Conservation (phyloP, 2,329 filamentous ascomycete species). For the Colletotrichum gigasporum region DNA sequence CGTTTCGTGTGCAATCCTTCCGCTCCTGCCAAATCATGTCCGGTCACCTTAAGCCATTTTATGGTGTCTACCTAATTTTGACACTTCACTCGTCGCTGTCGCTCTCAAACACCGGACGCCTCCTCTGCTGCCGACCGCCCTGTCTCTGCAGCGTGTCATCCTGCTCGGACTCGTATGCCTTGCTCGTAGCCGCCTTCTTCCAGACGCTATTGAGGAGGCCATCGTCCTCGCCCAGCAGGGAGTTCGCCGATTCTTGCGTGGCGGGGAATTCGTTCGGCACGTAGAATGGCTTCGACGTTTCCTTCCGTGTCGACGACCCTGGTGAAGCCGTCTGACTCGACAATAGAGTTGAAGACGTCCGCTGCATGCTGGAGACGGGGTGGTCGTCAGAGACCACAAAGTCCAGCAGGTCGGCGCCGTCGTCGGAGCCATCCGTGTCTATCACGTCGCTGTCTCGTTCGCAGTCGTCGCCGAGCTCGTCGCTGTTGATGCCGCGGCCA, state of each 20-base stretch:
- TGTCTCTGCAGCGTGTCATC: slow-evolving; percentile 10
- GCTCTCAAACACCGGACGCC: slow-evolving; percentile 31
- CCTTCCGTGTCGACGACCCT: slow-evolving; percentile 32
- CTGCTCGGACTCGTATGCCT: slow-evolving; percentile 10
- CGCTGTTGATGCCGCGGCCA: slow-evolving; percentile 48
- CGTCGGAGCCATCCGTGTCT: slow-evolving; percentile 57
- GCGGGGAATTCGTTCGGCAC: slow-evolving; percentile 48
- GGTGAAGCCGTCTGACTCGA: slow-evolving; percentile 39
- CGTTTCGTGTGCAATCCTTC: not conserved
- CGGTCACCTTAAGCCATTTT: too few relatives aligned
- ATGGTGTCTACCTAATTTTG: too few relatives aligned
- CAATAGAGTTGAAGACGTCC: slow-evolving; percentile 38
- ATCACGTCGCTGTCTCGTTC: slow-evolving; percentile 57
- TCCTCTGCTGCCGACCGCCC: slow-evolving; percentile 12
- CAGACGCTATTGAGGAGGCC: slow-evolving; percentile 5
- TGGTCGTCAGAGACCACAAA: slow-evolving; percentile 65
- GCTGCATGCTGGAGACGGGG: slow-evolving; percentile 40
- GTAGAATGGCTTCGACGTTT: slow-evolving; percentile 45
- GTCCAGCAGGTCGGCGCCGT: slow-evolving; percentile 60
- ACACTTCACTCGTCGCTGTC: slow-evolving; percentile 37
- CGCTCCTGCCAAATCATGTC: not conserved
- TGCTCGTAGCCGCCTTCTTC: not conserved
- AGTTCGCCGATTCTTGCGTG: slow-evolving; percentile 49
- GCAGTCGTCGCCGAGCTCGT: slow-evolving; percentile 63
- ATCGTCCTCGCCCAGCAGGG: slow-evolving; percentile 25